phyloP scores from a whole-genome alignment of 768 basidiomycete genomes.

The Tulasnella sp. region DNA sequence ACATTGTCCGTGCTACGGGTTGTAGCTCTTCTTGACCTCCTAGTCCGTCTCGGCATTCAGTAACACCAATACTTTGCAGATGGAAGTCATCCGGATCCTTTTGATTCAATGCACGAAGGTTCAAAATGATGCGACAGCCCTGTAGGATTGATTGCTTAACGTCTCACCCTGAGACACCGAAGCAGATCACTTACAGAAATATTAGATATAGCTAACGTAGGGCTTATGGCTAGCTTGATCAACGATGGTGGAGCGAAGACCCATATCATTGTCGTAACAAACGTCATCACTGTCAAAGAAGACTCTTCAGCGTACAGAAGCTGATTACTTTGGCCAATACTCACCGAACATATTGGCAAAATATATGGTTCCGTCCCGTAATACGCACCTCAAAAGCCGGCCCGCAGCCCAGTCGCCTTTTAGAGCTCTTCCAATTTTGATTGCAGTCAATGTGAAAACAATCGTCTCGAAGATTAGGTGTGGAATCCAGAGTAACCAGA shows the following conservation, averaged over 20 bases:
- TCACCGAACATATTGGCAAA: conserved; percentile 7
- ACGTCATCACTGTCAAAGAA: background rate
- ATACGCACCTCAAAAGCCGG: background rate
- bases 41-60: too few species aligned
- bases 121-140: too few species aligned
- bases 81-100: too few species aligned
- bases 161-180: too few species aligned
- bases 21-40: too few species aligned
- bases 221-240: conserved; percentile 3
- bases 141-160: too few species aligned
- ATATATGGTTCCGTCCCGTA: conserved; percentile 3
- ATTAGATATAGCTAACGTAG: conserved; percentile 1
- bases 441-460: background rate
- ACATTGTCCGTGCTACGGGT: too few species aligned
- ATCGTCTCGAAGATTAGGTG: background rate
- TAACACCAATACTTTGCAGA: too few species aligned
- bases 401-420: background rate
- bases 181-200: background rate
- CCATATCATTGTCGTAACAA: conserved; percentile 1
- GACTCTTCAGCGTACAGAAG: too few species aligned
- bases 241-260: conserved; percentile 9
- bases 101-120: too few species aligned
- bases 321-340: too few species aligned
- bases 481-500: conserved; percentile 1
- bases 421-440: background rate